Evolutionary conservation across 2,329 filamentous ascomycete species (phyloP), one percentile per base, ranked within the genome.

Genomic region (Colletotrichum salicis): DNA sequence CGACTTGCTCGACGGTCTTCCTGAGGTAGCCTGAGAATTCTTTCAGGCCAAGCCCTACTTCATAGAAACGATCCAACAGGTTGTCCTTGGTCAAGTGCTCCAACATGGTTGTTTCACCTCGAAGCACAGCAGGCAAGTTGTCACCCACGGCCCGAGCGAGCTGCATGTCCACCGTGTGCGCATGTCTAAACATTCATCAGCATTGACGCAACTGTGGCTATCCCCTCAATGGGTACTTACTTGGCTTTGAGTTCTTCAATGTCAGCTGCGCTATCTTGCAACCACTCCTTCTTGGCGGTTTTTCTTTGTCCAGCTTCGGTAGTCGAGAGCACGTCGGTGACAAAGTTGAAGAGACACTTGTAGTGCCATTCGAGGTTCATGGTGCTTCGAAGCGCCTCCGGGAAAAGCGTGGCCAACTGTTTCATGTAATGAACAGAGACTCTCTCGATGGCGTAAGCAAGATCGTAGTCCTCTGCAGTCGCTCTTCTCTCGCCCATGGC

Each of bases 1-100:
- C 60, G 6, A 75, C 31, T n/a, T 74, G 72, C 3, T 11, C 22
- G 1, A 64, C 56, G 19, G 70, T 31, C 2, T 37, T 13, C 3
- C 24, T 64, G 12, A 75, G 19, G 13, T 57, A 52, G 8, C 11
- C 12, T 24, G 67, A 71, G 15, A 15, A 58, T 0, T 22, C 24
- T 12, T 19, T 19, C 64, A 1, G 68, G 22, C 27, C 2, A n/a
- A n/a, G n/a, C n/a, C n/a, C n/a, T n/a, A n/a, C n/a, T n/a, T n/a
- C 58, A 59, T 82, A 81, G 56, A 80, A 78, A 15, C 75, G 57
- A 13, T 78, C 72, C 1, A 82, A 71, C 22, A 78, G 73, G 35
- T 77, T 74, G 60, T 82, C 75, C 24, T 78, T 70, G 12, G 76
- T 76, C 15, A 84, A 71, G 27, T 77, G 72, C 64, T 83, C 80